These are phyloP conservation scores for Gentiana straminea DNA, from an alignment of 257 asterid species.

Conservation along the genomic window DNA sequence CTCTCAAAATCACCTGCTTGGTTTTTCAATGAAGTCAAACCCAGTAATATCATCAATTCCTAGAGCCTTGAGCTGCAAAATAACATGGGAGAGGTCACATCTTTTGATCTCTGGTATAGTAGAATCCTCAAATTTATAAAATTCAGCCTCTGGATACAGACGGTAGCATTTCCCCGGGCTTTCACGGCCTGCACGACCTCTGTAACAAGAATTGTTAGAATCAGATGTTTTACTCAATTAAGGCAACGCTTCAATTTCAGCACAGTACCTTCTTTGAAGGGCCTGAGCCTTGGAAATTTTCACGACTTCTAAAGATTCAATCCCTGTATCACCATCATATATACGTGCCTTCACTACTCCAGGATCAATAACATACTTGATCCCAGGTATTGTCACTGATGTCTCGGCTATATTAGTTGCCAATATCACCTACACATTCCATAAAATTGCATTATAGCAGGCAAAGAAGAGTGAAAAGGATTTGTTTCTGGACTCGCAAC, in stretches of 20 bases:
- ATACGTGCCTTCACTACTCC: conserved; percentile 95
- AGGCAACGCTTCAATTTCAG: no score
- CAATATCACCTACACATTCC: conserved; percentile 56
- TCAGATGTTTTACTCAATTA: neutral
- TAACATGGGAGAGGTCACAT: conserved; percentile 82
- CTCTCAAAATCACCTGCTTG: conserved; percentile 46
- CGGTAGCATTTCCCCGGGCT: conserved; percentile 97
- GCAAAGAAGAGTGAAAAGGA: neutral
- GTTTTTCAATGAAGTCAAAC: conserved; percentile 88
- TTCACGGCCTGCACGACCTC: conserved; percentile 99
- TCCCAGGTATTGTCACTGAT: conserved; percentile 96
- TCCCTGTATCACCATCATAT: conserved; percentile 68
- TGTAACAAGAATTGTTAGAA: conserved; percentile 21
- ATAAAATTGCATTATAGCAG: conserved; percentile 6
- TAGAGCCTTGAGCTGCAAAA: conserved; percentile 92
- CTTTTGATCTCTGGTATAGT: conserved; percentile 85
- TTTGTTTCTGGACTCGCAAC: neutral
- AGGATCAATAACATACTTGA: conserved; percentile 92
- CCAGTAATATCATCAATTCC: conserved; percentile 78
- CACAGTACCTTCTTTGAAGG: conserved; percentile 88
- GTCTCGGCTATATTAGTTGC: conserved; percentile 99
- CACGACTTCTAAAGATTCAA: conserved; percentile 80
- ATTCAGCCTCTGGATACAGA: conserved; percentile 88
- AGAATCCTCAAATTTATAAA: conserved; percentile 70
- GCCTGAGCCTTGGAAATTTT: conserved; percentile 96